These are phyloP conservation scores for Colletotrichum noveboracense DNA, from an alignment of 2,329 filamentous ascomycete genomes.

Conservation along the genomic window DNA sequence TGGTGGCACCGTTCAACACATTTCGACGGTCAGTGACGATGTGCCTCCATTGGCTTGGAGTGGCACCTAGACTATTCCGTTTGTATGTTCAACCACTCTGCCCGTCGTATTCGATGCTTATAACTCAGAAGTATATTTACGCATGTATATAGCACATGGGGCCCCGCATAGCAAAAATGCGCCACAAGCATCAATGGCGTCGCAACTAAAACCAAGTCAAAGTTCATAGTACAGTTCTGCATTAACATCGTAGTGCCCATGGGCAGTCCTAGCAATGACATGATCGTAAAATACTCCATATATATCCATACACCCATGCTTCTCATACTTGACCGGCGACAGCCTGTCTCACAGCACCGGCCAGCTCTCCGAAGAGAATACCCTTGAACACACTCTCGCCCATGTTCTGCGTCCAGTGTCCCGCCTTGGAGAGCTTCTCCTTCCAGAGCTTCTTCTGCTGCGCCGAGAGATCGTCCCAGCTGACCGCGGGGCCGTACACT, in stretches of 20 bases:
- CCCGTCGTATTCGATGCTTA: too few relatives aligned
- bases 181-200: neutral
- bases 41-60: too few relatives aligned
- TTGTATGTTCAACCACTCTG: too few relatives aligned
- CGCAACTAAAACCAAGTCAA: neutral
- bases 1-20: too few relatives aligned
- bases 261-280: neutral
- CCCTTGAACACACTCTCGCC: slow-evolving; percentile 79
- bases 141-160: neutral
- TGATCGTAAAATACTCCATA: neutral
- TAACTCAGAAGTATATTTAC: too few relatives aligned
- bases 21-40: too few relatives aligned
- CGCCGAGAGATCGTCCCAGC: slow-evolving; percentile 74
- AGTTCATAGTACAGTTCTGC: neutral
- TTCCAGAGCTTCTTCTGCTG: slow-evolving; percentile 74
- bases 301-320: neutral
- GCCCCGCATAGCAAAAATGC: neutral
- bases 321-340: slow-evolving; percentile 30
- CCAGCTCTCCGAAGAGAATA: slow-evolving; percentile 77
- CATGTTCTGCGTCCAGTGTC: slow-evolving; percentile 81
- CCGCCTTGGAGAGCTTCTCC: slow-evolving; percentile 68
- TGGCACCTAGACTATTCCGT: too few relatives aligned
- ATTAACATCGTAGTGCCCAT: slow-evolving; percentile 10
- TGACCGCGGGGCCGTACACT: slow-evolving; percentile 58
- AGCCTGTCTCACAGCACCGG: slow-evolving; percentile 62